phyloP scores from a whole-genome alignment of 331 rosid genomes.

The Stylosanthes scabra region DNA sequence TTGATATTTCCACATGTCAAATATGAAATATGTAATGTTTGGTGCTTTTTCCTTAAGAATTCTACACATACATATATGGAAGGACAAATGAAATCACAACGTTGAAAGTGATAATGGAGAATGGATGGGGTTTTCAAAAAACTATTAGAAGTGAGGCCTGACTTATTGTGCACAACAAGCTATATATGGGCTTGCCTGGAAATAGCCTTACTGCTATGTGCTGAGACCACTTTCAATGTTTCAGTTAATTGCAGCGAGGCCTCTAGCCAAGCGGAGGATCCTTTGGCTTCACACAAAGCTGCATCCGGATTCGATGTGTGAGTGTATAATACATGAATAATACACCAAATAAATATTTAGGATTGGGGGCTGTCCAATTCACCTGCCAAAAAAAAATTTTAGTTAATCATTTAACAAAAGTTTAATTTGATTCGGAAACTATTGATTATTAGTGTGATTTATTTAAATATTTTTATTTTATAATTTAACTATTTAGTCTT shows the following conservation, averaged over 20 bases:
- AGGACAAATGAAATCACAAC: conserved; percentile 7
- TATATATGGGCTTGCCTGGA: conserved; percentile 41
- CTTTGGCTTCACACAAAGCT: too few species aligned
- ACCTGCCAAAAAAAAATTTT: too few species aligned
- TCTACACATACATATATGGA: conserved; percentile 16
- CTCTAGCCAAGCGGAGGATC: too few species aligned
- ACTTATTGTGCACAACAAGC: conserved; percentile 44
- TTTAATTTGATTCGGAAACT: too few species aligned
- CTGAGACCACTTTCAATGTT: conserved; percentile 42
- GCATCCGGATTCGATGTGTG: too few species aligned
- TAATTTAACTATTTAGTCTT: too few species aligned
- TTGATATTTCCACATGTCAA: not conserved
- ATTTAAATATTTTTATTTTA: too few species aligned
- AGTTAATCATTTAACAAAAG: conserved; percentile 1
- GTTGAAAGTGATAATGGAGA: conserved; percentile 23
- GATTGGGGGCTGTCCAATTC: too few species aligned
- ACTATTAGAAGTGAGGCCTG: conserved; percentile 53
- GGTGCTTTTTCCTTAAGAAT: conserved; percentile 32
- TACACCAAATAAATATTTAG: too few species aligned
- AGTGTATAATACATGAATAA: too few species aligned
- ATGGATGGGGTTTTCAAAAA: conserved; percentile 23
- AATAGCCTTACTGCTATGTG: conserved; percentile 40
- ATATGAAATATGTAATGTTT: not conserved
- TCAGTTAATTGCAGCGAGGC: too few species aligned
- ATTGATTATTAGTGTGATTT: not conserved